These are phyloP conservation scores for Aureobasidium melanogenum DNA, from an alignment of 2,329 filamentous ascomycete species.

Conservation along the genomic window DNA sequence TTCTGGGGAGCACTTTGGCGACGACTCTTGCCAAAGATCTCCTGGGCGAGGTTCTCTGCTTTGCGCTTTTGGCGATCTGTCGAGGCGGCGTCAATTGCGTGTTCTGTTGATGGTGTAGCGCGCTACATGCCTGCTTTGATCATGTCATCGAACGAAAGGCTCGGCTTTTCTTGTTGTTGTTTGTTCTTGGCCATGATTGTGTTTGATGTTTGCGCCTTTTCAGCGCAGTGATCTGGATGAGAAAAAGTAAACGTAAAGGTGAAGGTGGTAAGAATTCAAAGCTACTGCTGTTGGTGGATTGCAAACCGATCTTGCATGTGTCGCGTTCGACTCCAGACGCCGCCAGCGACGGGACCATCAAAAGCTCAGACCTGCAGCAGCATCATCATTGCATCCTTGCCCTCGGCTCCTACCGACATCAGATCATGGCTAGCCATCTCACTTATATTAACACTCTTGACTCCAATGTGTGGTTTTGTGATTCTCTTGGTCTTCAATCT, in stretches of 20 bases:
- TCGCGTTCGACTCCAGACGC: constrained; percentile 4
- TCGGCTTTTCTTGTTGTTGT: constrained; percentile 19
- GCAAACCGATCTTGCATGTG: constrained; percentile 6
- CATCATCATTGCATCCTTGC: neutral
- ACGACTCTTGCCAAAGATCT: constrained; percentile 56
- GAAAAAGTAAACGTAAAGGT: neutral
- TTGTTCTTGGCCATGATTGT: constrained; percentile 5
- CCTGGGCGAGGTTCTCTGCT: constrained; percentile 61
- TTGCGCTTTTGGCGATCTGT: constrained; percentile 60
- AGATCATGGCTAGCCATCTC: neutral
- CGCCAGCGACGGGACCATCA: neutral
- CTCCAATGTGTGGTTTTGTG: too few species aligned
- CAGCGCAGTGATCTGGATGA: neutral
- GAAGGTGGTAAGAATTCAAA: neutral
- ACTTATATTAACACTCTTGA: neutral
- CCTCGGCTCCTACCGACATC: constrained; percentile 5
- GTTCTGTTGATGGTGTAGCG: neutral
- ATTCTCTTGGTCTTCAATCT: too few species aligned
- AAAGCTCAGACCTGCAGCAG: constrained; percentile 8
- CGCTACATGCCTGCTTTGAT: constrained; percentile 38
- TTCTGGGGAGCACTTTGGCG: constrained; percentile 50
- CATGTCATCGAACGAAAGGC: constrained; percentile 42
- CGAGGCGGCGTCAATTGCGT: constrained; percentile 8
- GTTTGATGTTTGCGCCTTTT: neutral
- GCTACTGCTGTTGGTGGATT: neutral